Evolutionary conservation across 2,329 filamentous ascomycete species (phyloP).

Genomic region (Raffaelea ambrosiae): DNA sequence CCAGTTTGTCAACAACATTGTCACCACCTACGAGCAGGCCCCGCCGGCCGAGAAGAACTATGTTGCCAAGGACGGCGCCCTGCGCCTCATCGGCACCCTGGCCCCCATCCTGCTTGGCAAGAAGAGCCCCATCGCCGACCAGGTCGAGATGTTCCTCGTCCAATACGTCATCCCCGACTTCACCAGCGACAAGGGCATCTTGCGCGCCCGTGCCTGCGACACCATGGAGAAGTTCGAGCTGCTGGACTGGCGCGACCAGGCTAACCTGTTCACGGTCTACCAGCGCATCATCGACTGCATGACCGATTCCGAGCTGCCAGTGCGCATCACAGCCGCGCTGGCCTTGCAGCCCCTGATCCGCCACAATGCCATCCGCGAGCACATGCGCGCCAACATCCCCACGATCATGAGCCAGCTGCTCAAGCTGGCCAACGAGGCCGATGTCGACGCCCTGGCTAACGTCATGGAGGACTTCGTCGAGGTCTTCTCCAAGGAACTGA

Average conservation of each 20-base stretch:
- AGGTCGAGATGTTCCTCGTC: slow-evolving; percentile 97
- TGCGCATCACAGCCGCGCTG: slow-evolving; percentile 87
- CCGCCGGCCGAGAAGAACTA: slow-evolving; percentile 87
- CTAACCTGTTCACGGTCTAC: slow-evolving; percentile 94
- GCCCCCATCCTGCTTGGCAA: slow-evolving; percentile 92
- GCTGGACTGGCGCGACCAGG: slow-evolving; percentile 91
- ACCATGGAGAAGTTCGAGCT: slow-evolving; percentile 97
- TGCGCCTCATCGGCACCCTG: slow-evolving; percentile 94
- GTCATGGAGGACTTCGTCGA: slow-evolving; percentile 99
- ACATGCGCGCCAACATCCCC: slow-evolving; percentile 96
- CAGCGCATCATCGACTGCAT: slow-evolving; percentile 94
- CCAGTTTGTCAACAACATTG: slow-evolving; percentile 88
- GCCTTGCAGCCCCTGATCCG: slow-evolving; percentile 92
- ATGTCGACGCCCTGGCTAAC: slow-evolving; percentile 93
- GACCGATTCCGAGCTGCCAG: slow-evolving; percentile 87
- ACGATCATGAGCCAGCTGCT: slow-evolving; percentile 99
- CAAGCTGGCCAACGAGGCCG: slow-evolving; percentile 94
- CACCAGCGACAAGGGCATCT: slow-evolving; percentile 81
- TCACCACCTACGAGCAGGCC: slow-evolving; percentile 82
- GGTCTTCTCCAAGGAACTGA: slow-evolving; percentile 93
- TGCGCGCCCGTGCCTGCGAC: slow-evolving; percentile 90
- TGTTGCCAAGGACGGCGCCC: slow-evolving; percentile 88
- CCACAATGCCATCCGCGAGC: slow-evolving; percentile 85
- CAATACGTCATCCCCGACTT: slow-evolving; percentile 98
- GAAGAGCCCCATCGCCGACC: slow-evolving; percentile 95